Base-by-base conservation (phyloP, 148 eudicot species). In the Chenopodium quinoa region DNA sequence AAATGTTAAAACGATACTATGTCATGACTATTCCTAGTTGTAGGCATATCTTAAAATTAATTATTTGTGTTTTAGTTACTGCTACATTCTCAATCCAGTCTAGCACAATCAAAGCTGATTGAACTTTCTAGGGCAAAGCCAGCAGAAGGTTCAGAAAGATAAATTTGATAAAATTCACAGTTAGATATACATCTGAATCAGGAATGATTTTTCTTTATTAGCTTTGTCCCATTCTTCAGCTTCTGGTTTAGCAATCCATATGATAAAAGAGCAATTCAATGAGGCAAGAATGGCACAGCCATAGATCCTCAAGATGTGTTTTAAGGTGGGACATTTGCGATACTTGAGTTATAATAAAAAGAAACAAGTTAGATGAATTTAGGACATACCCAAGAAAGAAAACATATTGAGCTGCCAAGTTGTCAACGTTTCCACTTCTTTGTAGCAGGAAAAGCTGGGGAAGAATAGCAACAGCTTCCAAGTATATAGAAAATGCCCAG, bases 381-480 rank as follows among this genome's bases (percentile, higher is more conserved):
- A 58, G 8, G 37, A 48, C 7, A 70, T 93, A 93, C 95, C 97
- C 97, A 60, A 93, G 95, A 78, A 93, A 88, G 90, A 93, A 74
- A 76, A 93, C 91, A 85, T 92, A 93, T 91, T 93, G 92, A 69
- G 92, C 89, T 22, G 97, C 85, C 79, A 93, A 84, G 86, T 92
- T 93, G 87, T 93, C 97, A 78, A 93, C 93, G 85, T 93, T 93
- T 83, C 95, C 92, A 85, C 92, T 90, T 77, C 95, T 92, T 87
- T 93, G 97, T 82, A 93, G 86, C 78, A 93, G 81, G 81, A 92
- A 95, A 86, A 93, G 89, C 81, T 93, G 97, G 40, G 97, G 95
- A 86, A 93, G 92, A 86, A 93, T 93, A 48, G 94, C 91, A 79
- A 93, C 92, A 29, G 97, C 97, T 85, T 93, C 97, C 91, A 93